A percentile compares a stretch with the other conserved stretches of the same genome.
Conservation (phyloP, 2,329 filamentous ascomycete genomes). For the Venturia nashicola region DNA sequence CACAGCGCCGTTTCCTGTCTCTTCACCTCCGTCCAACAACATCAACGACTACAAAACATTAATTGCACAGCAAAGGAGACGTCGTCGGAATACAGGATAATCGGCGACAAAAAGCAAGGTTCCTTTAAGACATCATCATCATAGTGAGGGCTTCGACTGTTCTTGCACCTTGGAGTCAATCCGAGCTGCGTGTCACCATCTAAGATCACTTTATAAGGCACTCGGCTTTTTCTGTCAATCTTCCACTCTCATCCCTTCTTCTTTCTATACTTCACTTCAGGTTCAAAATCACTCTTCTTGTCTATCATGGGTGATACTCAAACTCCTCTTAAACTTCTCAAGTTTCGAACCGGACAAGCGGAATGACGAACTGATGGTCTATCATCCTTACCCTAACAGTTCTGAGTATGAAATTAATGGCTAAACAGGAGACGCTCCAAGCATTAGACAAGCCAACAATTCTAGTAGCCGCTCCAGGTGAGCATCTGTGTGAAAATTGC, state of each 20-base stretch:
- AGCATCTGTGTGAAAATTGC: background rate
- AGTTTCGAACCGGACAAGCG: background rate
- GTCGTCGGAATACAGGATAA: no score
- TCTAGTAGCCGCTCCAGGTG: background rate
- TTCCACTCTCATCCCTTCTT: background rate
- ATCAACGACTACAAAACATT: background rate
- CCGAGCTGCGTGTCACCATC: background rate
- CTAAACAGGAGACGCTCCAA: background rate
- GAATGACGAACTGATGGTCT: background rate
- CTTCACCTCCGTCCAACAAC: background rate
- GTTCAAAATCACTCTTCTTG: background rate
- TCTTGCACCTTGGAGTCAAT: background rate
- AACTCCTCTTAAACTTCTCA: background rate
- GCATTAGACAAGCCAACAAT: background rate
- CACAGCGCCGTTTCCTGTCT: background rate
- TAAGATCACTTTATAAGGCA: background rate
- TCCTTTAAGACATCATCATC: background rate
- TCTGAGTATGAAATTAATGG: background rate
- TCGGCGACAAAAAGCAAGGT: no score
- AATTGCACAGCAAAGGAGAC: background rate
- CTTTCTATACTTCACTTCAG: background rate
- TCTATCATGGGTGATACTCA: background rate
- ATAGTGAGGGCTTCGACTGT: background rate
- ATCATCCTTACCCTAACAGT: background rate
- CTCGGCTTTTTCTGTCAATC: background rate